These are phyloP conservation scores for Candida khao-thaluensis DNA, from an alignment of 805 yeast genomes.

Conservation along the genomic window DNA sequence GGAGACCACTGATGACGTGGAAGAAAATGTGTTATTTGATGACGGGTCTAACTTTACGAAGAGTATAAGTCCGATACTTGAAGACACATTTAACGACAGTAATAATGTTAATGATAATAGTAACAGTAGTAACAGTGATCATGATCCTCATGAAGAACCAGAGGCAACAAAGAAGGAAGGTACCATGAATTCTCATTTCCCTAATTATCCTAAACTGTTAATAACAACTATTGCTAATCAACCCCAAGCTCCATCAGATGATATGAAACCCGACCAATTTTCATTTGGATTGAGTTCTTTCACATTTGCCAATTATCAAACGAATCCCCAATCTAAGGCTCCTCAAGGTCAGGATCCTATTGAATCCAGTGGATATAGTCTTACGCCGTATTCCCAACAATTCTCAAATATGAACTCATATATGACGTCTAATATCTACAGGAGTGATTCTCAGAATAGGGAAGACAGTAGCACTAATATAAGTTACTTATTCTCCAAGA, in stretches of 20 bases:
- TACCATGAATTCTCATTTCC: constrained; percentile 11
- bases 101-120: neutral
- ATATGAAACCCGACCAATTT: constrained; percentile 22
- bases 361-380: neutral
- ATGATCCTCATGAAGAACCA: neutral
- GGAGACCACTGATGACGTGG: neutral
- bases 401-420: constrained; percentile 1
- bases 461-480: constrained; percentile 5
- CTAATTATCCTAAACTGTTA: constrained; percentile 13
- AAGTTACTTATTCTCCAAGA: constrained; percentile 4
- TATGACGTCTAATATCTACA: constrained; percentile 1
- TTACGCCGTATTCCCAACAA: constrained; percentile 2
- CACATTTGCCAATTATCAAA: constrained; percentile 25
- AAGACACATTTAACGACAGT: neutral
- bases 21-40: neutral
- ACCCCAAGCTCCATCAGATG: constrained; percentile 12
- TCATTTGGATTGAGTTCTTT: constrained; percentile 36
- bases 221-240: constrained; percentile 17
- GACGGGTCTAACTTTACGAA: constrained; percentile 1
- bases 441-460: constrained; percentile 3
- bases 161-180: neutral
- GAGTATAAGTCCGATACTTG: constrained; percentile 2
- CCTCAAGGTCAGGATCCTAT: neutral
- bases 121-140: neutral
- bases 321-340: constrained; percentile 5